Evolutionary conservation across 1,284 basidiomycete species (phyloP), one percentile per base, ranked within the genome.

Genomic region (Testicularia cyperi): DNA sequence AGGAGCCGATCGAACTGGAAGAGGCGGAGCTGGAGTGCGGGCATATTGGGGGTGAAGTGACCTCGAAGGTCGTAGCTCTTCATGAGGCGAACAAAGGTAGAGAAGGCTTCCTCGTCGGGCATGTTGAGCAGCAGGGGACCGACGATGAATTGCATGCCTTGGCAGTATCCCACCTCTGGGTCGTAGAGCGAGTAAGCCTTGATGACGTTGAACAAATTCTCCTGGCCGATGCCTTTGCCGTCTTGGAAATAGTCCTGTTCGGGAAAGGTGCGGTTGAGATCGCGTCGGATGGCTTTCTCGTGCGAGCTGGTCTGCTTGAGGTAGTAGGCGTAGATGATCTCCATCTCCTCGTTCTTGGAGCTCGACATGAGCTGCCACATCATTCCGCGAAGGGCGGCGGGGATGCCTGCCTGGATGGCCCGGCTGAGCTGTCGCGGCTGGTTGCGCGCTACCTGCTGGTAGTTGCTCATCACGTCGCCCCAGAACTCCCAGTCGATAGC

Each of bases 181-280:
- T 98, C 94, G 78, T 92, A 92, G 83, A 98, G 74, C 22, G 92
- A 95, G 77, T 97, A 98, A 7, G 94, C 95, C 78, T 97, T 97
- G 30, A 96, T 82, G 35, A 99, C 92, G 76, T 96, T 96, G 81
- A 92, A 96, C 35, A 98, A 78, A 65, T 94, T 91, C 77, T 96
- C 94, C 77, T 97, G 92, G 0, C 94, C 94, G 16, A 91, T 86
- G 1, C 92, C 92, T 70, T 88, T 86, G 2, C 88, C 88, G 32
- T 71, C 75, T 40, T 86, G 88, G 78, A 97, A 98, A 79, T 91
- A 96, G 35, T 90, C 87, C 74, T 97, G 92, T 71, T 92, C 88
- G n/a, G 94, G 95, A 77, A 98, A 97, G 2, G 94, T 98, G 81
- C 94, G 55, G 15, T 63, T 88, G 19, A 98, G 81, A 77, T 98